Evolutionary conservation across 192 early-diverging fungal genomes (phyloP).

Genomic region (Mortierella alpina): DNA sequence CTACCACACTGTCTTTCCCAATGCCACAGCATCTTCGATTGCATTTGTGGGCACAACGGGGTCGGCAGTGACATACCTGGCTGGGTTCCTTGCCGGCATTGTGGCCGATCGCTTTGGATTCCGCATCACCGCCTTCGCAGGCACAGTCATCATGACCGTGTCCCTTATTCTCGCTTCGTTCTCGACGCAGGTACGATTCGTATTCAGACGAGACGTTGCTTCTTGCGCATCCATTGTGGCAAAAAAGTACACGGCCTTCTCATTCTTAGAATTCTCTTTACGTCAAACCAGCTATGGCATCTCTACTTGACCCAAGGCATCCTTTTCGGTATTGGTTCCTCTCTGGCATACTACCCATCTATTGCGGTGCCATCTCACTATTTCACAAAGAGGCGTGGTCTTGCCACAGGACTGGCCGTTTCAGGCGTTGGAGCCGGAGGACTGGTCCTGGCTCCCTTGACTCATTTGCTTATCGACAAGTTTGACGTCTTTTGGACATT

Average conservation of each 20-base stretch:
- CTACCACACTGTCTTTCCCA: constrained; percentile 48
- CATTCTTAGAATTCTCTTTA: not conserved
- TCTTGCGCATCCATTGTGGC: not conserved
- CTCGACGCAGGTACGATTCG: constrained; percentile 47
- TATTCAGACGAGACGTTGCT: not conserved
- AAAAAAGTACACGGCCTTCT: not conserved
- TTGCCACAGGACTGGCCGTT: constrained; percentile 76
- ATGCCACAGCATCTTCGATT: constrained; percentile 47
- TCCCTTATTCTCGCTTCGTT: constrained; percentile 61
- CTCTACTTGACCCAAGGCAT: constrained; percentile 80
- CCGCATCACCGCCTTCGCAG: constrained; percentile 56
- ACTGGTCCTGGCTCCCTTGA: constrained; percentile 65
- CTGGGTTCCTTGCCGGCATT: constrained; percentile 46
- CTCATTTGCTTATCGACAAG: constrained; percentile 38
- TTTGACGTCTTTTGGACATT: constrained; percentile 53
- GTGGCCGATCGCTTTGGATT: constrained; percentile 62
- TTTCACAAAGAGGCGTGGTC: constrained; percentile 67
- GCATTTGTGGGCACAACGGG: constrained; percentile 46
- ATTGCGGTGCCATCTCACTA: constrained; percentile 72
- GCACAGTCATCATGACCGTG: constrained; percentile 54
- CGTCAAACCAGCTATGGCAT: constrained; percentile 64
- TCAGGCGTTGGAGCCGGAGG: constrained; percentile 76
- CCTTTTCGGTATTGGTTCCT: constrained; percentile 71
- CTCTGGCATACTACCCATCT: constrained; percentile 68
- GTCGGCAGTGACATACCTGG: constrained; percentile 30